phyloP scores from a whole-genome alignment of 805 yeast genomes.

The Jamesozyma gamospora region DNA sequence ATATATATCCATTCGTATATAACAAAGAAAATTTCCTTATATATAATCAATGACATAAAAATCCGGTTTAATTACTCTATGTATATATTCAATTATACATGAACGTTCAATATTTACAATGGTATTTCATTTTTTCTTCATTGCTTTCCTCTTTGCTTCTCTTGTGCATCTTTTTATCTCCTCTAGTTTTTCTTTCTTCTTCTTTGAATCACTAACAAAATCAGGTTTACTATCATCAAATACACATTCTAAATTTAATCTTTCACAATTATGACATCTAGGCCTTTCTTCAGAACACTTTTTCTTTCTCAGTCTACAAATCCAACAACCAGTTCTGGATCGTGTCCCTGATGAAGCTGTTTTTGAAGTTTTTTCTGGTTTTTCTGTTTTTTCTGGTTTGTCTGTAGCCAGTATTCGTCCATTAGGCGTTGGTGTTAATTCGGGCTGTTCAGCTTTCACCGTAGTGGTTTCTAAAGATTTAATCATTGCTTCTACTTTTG shows the following conservation, averaged over 20 bases:
- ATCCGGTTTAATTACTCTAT: too few species aligned
- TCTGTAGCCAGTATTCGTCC: too few species aligned
- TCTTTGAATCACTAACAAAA: constrained; percentile 38
- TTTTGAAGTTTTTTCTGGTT: background rate
- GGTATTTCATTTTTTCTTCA: constrained; percentile 15
- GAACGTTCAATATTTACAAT: too few species aligned
- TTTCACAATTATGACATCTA: constrained; percentile 44
- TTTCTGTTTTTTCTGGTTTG: background rate
- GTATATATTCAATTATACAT: too few species aligned
- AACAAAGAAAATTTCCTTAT: background rate
- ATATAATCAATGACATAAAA: too few species aligned
- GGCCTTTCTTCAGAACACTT: constrained; percentile 63
- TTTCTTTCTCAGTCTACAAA: constrained; percentile 63
- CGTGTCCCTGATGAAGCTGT: constrained; percentile 24
- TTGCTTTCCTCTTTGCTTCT: constrained; percentile 32
- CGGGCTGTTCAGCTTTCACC: background rate
- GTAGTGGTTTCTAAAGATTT: background rate
- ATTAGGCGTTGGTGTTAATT: too few species aligned
- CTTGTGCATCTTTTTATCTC: constrained; percentile 41
- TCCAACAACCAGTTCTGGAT: constrained; percentile 66
- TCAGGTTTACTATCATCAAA: constrained; percentile 42
- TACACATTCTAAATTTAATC: constrained; percentile 50
- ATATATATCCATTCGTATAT: too few species aligned
- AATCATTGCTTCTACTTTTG: too few species aligned
- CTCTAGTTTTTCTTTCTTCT: constrained; percentile 38